Percentiles rank a stretch among this genome's conserved stretches.
phyloP scores from a whole-genome alignment of 495 filamentous ascomycete species.

The Penicillium lagena region DNA sequence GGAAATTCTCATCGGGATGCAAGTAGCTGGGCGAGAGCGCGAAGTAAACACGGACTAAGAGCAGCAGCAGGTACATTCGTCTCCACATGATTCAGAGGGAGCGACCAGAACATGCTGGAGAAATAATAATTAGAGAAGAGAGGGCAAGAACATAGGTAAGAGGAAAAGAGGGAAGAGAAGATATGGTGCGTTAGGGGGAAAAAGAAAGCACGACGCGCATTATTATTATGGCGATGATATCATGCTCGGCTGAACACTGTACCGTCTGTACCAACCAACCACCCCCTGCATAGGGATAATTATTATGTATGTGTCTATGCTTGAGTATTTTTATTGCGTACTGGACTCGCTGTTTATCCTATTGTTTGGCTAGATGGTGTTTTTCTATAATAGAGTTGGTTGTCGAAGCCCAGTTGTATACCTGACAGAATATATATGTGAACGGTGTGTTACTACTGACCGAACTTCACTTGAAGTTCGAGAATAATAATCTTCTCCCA shows the following conservation, averaged over 20 bases:
- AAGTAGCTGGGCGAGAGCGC: constrained; percentile 92
- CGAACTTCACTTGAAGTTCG: too few relatives aligned
- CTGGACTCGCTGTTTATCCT: too few relatives aligned
- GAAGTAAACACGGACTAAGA: constrained; percentile 87
- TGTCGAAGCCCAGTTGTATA: too few relatives aligned
- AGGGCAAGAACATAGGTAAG: background rate
- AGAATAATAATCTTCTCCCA: too few relatives aligned
- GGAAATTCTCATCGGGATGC: constrained; percentile 97
- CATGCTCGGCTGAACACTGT: constrained; percentile 5
- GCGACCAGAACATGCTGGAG: constrained; percentile 14
- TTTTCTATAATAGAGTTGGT: too few relatives aligned
- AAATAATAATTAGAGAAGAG: background rate
- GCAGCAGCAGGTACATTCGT: constrained; percentile 76
- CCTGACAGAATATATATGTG: too few relatives aligned
- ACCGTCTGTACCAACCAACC: background rate
- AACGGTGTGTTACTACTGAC: too few relatives aligned
- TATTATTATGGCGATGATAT: constrained; percentile 12
- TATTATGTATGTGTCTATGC: too few relatives aligned
- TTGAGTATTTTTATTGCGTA: too few relatives aligned
- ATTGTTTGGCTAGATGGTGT: too few relatives aligned
- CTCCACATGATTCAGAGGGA: constrained; percentile 66
- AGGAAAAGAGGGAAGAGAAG: constrained; percentile 4
- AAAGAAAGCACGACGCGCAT: constrained; percentile 4
- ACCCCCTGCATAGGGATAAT: too few relatives aligned
- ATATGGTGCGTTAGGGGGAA: constrained; percentile 4